Evolutionary conservation across 345 rosid genomes (phyloP), one percentile per base, ranked within the genome.

Genomic region (Crucihimalaya himalaica): DNA sequence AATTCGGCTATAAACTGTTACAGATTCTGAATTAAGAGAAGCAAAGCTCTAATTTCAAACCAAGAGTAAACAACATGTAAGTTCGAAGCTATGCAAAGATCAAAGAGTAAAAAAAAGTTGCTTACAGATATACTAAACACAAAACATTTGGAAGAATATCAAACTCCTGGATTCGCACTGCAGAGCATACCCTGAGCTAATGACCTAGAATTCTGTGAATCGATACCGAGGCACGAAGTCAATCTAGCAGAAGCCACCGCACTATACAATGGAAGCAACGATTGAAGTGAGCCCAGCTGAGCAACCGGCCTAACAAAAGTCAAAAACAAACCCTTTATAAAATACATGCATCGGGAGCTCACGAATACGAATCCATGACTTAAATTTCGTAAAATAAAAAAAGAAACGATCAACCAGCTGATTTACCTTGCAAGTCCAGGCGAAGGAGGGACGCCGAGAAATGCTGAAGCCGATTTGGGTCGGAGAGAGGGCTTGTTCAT

Each of bases 101-200:
- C 63, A 77, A 56, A 64, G 47, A 70, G 71, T 63, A 1, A 20
- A 10, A 73, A 76, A 75, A 80, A 68, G 85, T 78, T 77, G 88
- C 89, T 91, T 87, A 86, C 95, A 74, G 84, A 74, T 50, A 84
- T 52, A 82, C 77, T 71, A 87, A 85, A 86, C 81, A 75, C 74
- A 83, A 66, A 83, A 88, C 78, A 83, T 80, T 79, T 82, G 45
- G 86, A 64, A 66, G 78, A 79, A 52, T 69, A 86, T 91, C 97
- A 93, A 89, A 89, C 98, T 81, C 97, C 97, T 76, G 96, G 97
- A 72, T 91, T 86, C 52, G 96, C 96, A 89, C 85, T 85, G 92
- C 93, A 87, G 68, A 93, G 83, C 98, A 87, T 91, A 91, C 96
- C 98, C 98, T 91, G 98, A 85, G 94, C 89, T 88, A 91, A 79